Evolutionary conservation across 257 asterid species (phyloP).

Genomic region (Lavandula angustifolia): DNA sequence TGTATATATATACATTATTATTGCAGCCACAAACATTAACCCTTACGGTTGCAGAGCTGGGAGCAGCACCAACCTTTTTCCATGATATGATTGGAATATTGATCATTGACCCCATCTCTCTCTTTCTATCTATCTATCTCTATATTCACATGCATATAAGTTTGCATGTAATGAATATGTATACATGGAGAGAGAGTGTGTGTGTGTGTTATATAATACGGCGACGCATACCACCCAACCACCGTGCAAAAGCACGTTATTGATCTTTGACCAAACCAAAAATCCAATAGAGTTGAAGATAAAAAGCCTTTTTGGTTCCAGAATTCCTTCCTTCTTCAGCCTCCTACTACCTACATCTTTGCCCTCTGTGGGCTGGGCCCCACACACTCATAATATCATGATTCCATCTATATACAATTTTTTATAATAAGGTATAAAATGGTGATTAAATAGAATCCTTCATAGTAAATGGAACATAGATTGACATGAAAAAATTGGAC

Average conservation of each 20-base stretch:
- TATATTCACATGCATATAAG: neutral
- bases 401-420: neutral
- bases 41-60: slow-evolving; percentile 33
- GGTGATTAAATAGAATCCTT: no score
- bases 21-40: slow-evolving; percentile 21
- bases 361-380: neutral
- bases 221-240: slow-evolving; percentile 33
- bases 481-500: no score
- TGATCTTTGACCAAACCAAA: slow-evolving; percentile 33
- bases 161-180: neutral
- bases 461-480: no score
- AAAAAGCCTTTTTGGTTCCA: neutral
- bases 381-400: neutral
- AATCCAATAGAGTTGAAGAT: slow-evolving; percentile 12
- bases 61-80: slow-evolving; percentile 34
- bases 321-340: slow-evolving; percentile 7
- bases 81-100: slow-evolving; percentile 46
- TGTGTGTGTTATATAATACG: neutral
- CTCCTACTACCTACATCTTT: slow-evolving; percentile 3
- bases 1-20: no score
- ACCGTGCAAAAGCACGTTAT: slow-evolving; percentile 39
- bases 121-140: neutral
- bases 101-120: slow-evolving; percentile 23
- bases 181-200: neutral
- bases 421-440: no score